These are phyloP conservation scores for Persicaria maculosa DNA, from an alignment of 148 eudicot species.

Conservation along the genomic window DNA sequence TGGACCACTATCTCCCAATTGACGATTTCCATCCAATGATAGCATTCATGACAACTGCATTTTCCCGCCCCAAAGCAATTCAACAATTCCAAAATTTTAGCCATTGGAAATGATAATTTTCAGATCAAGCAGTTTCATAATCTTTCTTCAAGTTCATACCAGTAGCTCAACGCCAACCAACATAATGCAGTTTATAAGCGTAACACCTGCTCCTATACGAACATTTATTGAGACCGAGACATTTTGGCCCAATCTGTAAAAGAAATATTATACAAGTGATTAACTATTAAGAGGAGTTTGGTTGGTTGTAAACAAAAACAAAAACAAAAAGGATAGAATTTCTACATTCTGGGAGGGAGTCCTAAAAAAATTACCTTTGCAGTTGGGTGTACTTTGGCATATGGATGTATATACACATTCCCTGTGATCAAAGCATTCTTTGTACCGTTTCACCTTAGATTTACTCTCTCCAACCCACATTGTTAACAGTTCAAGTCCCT, in stretches of 20 bases:
- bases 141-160: slow-evolving; percentile 28
- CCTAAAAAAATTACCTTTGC: slow-evolving; percentile 55
- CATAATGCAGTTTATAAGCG: slow-evolving; percentile 69
- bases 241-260: slow-evolving; percentile 76
- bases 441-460: no score
- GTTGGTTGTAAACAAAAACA: no score
- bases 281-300: no score
- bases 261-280: background rate
- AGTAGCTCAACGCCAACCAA: slow-evolving; percentile 74
- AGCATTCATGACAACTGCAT: slow-evolving; percentile 78
- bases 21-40: slow-evolving; percentile 89
- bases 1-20: slow-evolving; percentile 82
- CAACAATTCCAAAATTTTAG: background rate
- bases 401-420: slow-evolving; percentile 92
- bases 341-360: background rate
- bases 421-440: slow-evolving; percentile 59
- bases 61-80: slow-evolving; percentile 50
- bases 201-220: slow-evolving; percentile 68
- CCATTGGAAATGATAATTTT: background rate
- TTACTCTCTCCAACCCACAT: no score
- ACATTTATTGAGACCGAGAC: slow-evolving; percentile 79
- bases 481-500: no score
- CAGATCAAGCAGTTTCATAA: background rate
- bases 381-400: slow-evolving; percentile 90
- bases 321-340: background rate